Percentiles rank a stretch among this genome's conserved stretches.
Evolutionary conservation across 306 rosid species (phyloP).

Genomic region (Lotus japonicus): DNA sequence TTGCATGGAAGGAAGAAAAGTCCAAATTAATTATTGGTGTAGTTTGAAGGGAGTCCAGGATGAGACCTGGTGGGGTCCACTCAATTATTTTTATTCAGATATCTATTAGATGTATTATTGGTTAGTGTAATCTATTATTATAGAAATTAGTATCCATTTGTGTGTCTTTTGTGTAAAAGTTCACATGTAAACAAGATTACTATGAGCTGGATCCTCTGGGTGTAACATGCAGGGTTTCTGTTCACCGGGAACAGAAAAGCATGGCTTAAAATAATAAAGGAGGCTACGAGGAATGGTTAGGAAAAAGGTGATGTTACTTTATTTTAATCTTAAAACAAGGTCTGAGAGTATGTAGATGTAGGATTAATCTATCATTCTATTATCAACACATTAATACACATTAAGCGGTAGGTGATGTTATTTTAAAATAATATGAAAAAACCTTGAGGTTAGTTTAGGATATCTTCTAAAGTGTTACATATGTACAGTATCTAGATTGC

Average conservation of each 20-base stretch:
- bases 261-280: constrained; percentile 1
- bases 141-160: constrained; percentile 1
- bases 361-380: no score
- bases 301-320: not conserved
- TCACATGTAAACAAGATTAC: constrained; percentile 21
- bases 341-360: no score
- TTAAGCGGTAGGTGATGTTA: not conserved
- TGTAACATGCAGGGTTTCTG: constrained; percentile 24
- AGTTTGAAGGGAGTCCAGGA: constrained; percentile 23
- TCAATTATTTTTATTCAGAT: constrained; percentile 18
- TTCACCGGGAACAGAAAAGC: constrained; percentile 19
- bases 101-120: constrained; percentile 18
- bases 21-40: not conserved
- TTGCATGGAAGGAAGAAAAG: not conserved
- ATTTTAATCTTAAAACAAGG: no score
- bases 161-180: constrained; percentile 30
- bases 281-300: not conserved
- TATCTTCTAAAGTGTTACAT: no score
- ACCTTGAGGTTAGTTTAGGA: not conserved
- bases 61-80: constrained; percentile 9
- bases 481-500: no score
- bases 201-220: constrained; percentile 34
- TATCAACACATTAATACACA: no score
- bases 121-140: constrained; percentile 24
- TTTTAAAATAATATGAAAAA: not conserved